Base-by-base conservation (phyloP, 768 basidiomycete species). In the Termitomyces sp. region DNA sequence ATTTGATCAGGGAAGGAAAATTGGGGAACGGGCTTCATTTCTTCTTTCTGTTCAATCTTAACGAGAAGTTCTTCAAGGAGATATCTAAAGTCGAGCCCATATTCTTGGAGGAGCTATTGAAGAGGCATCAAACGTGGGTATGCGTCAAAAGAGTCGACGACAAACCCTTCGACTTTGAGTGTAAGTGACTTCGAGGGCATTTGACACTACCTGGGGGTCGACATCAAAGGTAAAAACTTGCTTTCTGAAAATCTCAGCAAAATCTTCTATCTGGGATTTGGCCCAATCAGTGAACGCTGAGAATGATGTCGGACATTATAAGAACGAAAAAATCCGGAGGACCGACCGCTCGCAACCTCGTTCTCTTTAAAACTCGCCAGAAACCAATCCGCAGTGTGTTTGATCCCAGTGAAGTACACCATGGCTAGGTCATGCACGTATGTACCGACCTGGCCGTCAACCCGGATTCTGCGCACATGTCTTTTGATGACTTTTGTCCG, bases 321-420 rank as follows among this genome's bases (percentile, higher is more conserved):
- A 38, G 4, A 7, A 26, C 1, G 56, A 51, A 55, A 35, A 54
- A 40, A 28, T 28, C 28, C 44, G 28, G 26, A 46, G n/a, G 33
- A 79, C 92, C 63, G 66, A 96, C 96, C 83, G 59, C 93, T 95
- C 0, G 96, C 89, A 62, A 92, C 91, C 64, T 94, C 88, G 69
- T 97, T 95, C 72, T 98, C 97, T 71, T 89, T 91, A 74, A 97
- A 99, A 58, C 93, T 95, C 0, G 89, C 88, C 64, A 98, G 77
- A 72, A 93, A 99, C 97, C 97, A 99, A 73, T 99, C 96, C 14
- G 93, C 93, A 1, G 95, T 97, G 68, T 98, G 93, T 70, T 97
- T 95, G 70, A 99, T 90, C 1, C 92, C 87, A 0, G 95, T 97
- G 67, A 98, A 98, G 59, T 88, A 85, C 0, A 98, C 91, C 44